These are phyloP conservation scores for Alternaria tenuissima DNA, from an alignment of 2,329 filamentous ascomycete species.

Conservation along the genomic window DNA sequence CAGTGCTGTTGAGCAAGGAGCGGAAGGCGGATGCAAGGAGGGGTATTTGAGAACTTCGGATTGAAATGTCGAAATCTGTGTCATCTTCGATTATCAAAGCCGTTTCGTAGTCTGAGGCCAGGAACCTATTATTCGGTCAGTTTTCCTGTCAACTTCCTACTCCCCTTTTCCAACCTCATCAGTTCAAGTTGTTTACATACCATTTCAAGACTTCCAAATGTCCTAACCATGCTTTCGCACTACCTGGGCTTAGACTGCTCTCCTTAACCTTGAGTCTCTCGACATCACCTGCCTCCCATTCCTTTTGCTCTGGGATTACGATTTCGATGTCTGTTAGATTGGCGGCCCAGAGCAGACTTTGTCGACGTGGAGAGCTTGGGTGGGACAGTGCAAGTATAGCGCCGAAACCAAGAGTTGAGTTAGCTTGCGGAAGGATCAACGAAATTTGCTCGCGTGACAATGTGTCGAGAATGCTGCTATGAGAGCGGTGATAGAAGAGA, in stretches of 20 bases:
- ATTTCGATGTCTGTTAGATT: slow-evolving; percentile 51
- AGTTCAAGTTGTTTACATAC: slow-evolving; percentile 19
- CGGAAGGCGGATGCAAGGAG: slow-evolving; percentile 30
- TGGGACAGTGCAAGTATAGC: slow-evolving; percentile 51
- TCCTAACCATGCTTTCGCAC: slow-evolving; percentile 53
- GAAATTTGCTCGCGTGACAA: background rate
- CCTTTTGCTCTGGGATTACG: slow-evolving; percentile 49
- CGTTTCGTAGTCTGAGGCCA: slow-evolving; percentile 30
- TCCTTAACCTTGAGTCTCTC: slow-evolving; percentile 33
- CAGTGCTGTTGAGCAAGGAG: slow-evolving; percentile 18
- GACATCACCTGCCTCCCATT: slow-evolving; percentile 50
- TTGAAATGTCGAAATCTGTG: slow-evolving; percentile 33
- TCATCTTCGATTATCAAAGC: slow-evolving; percentile 43
- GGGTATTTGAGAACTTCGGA: slow-evolving; percentile 30
- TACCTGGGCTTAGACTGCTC: slow-evolving; percentile 47
- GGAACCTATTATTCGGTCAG: slow-evolving; percentile 12
- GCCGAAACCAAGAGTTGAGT: slow-evolving; percentile 41
- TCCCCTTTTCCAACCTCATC: background rate
- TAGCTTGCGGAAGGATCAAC: slow-evolving; percentile 11
- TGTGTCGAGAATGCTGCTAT: background rate
- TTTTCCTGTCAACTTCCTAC: background rate
- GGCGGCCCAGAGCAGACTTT: slow-evolving; percentile 48
- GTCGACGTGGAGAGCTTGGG: slow-evolving; percentile 43
- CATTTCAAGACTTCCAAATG: slow-evolving; percentile 51
- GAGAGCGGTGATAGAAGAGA: background rate